phyloP scores from a whole-genome alignment of 2,329 filamentous ascomycete species.

The Cladophialophora psammophila region DNA sequence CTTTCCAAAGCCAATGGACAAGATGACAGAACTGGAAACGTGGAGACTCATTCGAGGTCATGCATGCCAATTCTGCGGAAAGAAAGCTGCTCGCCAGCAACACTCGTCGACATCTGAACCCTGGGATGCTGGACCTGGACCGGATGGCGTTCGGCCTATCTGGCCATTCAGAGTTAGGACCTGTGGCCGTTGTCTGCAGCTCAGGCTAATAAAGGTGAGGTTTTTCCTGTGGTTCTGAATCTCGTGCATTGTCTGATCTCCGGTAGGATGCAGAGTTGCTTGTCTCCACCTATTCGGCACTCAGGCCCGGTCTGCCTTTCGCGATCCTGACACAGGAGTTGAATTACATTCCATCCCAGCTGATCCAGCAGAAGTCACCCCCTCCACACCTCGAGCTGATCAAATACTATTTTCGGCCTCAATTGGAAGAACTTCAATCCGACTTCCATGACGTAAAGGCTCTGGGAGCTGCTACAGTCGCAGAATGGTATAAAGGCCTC shows the following conservation, averaged over 20 bases:
- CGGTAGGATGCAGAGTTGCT: constrained; percentile 73
- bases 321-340: constrained; percentile 69
- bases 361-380: constrained; percentile 60
- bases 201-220: constrained; percentile 70
- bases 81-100: constrained; percentile 38
- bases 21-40: constrained; percentile 75
- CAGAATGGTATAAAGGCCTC: constrained; percentile 82
- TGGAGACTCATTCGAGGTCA: constrained; percentile 71
- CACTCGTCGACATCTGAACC: constrained; percentile 43
- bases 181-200: constrained; percentile 71
- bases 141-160: constrained; percentile 66
- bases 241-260: constrained; percentile 39
- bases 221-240: constrained; percentile 21
- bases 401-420: constrained; percentile 70
- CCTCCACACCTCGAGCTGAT: constrained; percentile 61
- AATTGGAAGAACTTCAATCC: constrained; percentile 68
- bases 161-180: constrained; percentile 75
- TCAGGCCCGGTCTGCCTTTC: constrained; percentile 74
- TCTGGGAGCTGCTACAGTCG: constrained; percentile 72
- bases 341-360: constrained; percentile 65
- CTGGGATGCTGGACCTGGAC: constrained; percentile 69
- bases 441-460: constrained; percentile 70
- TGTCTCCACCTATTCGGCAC: constrained; percentile 67
- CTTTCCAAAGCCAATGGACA: constrained; percentile 72
- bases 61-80: constrained; percentile 73